A percentile compares a stretch with the other conserved stretches of the same genome.
phyloP scores from a whole-genome alignment of 2,329 filamentous ascomycete genomes.

The Xylariaceae sp. region DNA sequence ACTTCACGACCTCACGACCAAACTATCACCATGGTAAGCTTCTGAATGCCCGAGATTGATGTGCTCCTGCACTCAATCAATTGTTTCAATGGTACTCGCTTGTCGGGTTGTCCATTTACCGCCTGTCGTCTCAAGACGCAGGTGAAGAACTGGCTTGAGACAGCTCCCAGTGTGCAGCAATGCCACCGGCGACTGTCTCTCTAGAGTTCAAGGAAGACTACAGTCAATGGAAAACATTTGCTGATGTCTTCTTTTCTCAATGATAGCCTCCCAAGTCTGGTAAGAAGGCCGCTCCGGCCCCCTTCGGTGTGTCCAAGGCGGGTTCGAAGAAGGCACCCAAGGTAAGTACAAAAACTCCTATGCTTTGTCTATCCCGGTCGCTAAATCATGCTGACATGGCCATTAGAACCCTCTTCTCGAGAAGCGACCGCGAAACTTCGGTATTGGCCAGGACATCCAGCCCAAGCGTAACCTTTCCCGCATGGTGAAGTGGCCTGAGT shows the following conservation, averaged over 20 bases:
- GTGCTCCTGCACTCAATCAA: constrained; percentile 35
- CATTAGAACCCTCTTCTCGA: constrained; percentile 96
- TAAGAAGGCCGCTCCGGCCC: constrained; percentile 98
- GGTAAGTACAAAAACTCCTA: constrained; percentile 62
- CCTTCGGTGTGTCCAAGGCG: constrained; percentile 94
- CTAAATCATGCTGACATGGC: constrained; percentile 25
- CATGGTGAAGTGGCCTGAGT: constrained; percentile 99
- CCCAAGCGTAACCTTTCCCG: constrained; percentile 91
- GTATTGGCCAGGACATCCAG: constrained; percentile 99
- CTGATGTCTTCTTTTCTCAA: constrained; percentile 99
- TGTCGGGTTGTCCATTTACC: constrained; percentile 43
- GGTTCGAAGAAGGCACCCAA: constrained; percentile 91
- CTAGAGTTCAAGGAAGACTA: constrained; percentile 91
- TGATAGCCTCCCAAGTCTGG: constrained; percentile 98
- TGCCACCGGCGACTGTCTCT: constrained; percentile 64
- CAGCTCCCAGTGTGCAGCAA: constrained; percentile 52
- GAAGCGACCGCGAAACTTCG: constrained; percentile 96
- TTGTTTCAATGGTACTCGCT: constrained; percentile 36
- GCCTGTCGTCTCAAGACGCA: constrained; percentile 46
- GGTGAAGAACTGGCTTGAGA: constrained; percentile 72
- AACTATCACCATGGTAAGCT: constrained; percentile 65
- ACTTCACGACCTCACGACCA: constrained; percentile 51
- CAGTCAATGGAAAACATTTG: constrained; percentile 75
- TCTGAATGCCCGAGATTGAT: constrained; percentile 38
- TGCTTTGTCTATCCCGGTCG: neutral